Evolutionary conservation across 2,329 filamentous ascomycete genomes (phyloP).

Genomic region (Aspergillus bombycis): DNA sequence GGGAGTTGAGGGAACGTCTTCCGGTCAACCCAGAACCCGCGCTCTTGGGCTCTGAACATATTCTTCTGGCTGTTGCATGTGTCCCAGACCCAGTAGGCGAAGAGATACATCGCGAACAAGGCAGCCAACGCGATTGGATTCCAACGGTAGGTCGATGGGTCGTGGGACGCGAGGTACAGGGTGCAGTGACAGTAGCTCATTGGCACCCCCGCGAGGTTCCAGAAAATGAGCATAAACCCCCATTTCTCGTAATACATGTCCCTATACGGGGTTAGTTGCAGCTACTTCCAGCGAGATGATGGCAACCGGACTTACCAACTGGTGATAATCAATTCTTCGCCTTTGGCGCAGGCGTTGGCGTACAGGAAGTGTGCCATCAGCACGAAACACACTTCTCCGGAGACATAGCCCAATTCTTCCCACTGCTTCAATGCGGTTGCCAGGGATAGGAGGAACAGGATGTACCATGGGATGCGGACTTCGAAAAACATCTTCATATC

Average conservation of each 20-base stretch:
- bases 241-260: constrained; percentile 97
- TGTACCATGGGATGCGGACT: constrained; percentile 91
- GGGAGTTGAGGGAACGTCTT: constrained; percentile 85
- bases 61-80: constrained; percentile 92
- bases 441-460: constrained; percentile 75
- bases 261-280: constrained; percentile 33
- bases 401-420: constrained; percentile 80
- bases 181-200: constrained; percentile 92
- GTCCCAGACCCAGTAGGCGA: constrained; percentile 90
- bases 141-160: constrained; percentile 75
- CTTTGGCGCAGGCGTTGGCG: constrained; percentile 87
- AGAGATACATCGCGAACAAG: constrained; percentile 72
- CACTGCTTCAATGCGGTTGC: constrained; percentile 79
- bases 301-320: constrained; percentile 64
- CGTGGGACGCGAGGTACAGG: constrained; percentile 80
- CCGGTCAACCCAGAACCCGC: constrained; percentile 67
- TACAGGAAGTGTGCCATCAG: constrained; percentile 89
- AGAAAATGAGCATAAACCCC: constrained; percentile 97
- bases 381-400: constrained; percentile 77
- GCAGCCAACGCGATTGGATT: constrained; percentile 65
- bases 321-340: constrained; percentile 83
- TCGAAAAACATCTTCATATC: constrained; percentile 97
- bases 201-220: constrained; percentile 90
- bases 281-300: background rate
- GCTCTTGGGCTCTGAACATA: constrained; percentile 78